Evolutionary conservation across 441 rosid genomes (phyloP).

Genomic region (Eutrema salsugineum): DNA sequence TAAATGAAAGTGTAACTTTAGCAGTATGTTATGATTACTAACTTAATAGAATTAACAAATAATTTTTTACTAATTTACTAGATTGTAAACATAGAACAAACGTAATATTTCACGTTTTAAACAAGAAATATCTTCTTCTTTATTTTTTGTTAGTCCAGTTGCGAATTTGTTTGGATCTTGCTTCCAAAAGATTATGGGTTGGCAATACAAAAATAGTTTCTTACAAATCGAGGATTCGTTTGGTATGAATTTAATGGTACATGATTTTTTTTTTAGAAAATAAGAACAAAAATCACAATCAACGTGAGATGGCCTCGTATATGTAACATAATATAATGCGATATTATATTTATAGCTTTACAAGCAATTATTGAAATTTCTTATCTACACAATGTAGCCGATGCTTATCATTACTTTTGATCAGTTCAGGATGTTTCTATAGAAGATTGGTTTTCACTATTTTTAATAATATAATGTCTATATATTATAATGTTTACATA

Average conservation of each 20-base stretch:
- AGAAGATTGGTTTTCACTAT: slow-evolving; percentile 15
- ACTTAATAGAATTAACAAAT: neutral
- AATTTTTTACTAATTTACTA: neutral
- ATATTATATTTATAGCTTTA: slow-evolving; percentile 8
- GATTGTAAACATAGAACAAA: neutral
- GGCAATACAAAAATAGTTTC: neutral
- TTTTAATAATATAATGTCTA: neutral
- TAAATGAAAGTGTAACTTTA: neutral
- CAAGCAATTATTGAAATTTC: slow-evolving; percentile 18
- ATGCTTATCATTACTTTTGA: slow-evolving; percentile 24
- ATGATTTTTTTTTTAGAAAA: neutral
- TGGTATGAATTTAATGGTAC: slow-evolving; percentile 6
- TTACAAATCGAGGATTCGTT: neutral
- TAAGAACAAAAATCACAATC: slow-evolving; percentile 6
- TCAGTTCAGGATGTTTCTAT: slow-evolving; percentile 6
- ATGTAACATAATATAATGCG: neutral
- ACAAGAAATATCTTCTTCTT: neutral
- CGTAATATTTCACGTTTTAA: neutral
- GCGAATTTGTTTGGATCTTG: neutral
- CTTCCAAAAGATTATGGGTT: neutral
- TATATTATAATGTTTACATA: neutral
- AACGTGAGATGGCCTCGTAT: slow-evolving; percentile 10
- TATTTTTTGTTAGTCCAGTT: neutral
- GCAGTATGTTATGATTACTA: neutral
- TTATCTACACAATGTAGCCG: slow-evolving; percentile 17